phyloP scores from a whole-genome alignment of 108 stramenopile genomes.

The Nitzschia palea region DNA sequence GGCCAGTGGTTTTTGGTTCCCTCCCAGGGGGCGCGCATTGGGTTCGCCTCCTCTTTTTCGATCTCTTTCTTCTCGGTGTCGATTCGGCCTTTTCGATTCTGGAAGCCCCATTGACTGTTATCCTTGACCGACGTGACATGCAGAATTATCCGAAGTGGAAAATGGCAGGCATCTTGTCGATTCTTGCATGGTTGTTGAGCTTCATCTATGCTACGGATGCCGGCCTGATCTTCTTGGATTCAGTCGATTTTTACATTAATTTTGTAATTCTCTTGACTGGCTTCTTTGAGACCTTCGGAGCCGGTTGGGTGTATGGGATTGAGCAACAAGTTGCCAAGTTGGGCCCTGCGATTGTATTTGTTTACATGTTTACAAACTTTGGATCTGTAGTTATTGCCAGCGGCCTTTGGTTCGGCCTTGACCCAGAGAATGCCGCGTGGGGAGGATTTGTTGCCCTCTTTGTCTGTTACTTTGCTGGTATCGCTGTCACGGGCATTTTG shows the following conservation, averaged over 20 bases:
- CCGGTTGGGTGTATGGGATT: constrained; percentile 62
- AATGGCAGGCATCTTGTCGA: constrained; percentile 22
- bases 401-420: constrained; percentile 47
- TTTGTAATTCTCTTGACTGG: constrained; percentile 66
- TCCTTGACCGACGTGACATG: not conserved
- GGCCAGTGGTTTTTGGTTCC: constrained; percentile 59
- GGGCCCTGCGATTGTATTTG: constrained; percentile 36
- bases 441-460: constrained; percentile 47
- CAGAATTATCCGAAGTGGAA: constrained; percentile 22
- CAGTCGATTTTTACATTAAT: constrained; percentile 67
- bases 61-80: constrained; percentile 61
- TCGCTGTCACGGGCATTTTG: constrained; percentile 32
- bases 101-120: constrained; percentile 18
- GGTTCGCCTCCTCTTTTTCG: constrained; percentile 56
- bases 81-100: constrained; percentile 62
- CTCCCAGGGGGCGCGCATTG: constrained; percentile 52
- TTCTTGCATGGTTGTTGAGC: constrained; percentile 29
- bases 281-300: constrained; percentile 52
- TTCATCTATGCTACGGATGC: constrained; percentile 50
- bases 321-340: constrained; percentile 33
- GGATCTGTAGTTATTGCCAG: constrained; percentile 43
- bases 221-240: constrained; percentile 58
- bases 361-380: constrained; percentile 48
- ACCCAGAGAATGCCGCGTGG: constrained; percentile 21
- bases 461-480: constrained; percentile 26